phyloP scores from a whole-genome alignment of 1,284 basidiomycete species.

The Rhodofomes roseus region DNA sequence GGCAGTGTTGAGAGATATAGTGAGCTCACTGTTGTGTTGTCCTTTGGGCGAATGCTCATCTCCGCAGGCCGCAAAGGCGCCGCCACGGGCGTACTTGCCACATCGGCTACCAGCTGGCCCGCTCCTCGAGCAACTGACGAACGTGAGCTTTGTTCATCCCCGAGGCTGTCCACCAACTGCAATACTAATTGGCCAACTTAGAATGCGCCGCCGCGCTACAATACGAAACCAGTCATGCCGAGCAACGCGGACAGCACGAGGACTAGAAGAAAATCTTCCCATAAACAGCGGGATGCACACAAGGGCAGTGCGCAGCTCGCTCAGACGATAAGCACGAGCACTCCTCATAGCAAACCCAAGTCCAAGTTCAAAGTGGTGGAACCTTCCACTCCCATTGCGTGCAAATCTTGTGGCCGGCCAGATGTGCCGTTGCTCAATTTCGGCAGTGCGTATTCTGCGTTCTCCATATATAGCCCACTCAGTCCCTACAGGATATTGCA shows the following conservation, averaged over 20 bases:
- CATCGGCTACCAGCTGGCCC: conserved; percentile 53
- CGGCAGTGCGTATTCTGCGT: conserved; percentile 49
- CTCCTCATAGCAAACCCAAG: conserved; percentile 21
- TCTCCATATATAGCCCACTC: background rate
- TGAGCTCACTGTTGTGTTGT: conserved; percentile 19
- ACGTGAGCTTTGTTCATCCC: conserved; percentile 32
- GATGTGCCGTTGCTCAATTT: conserved; percentile 71
- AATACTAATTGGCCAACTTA: conserved; percentile 18
- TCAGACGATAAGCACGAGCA: conserved; percentile 1
- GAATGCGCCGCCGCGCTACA: conserved; percentile 44
- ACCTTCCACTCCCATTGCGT: conserved; percentile 41
- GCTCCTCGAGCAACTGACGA: conserved; percentile 53
- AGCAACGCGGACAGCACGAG: conserved; percentile 26
- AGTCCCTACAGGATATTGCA: conserved; percentile 27
- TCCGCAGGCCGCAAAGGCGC: conserved; percentile 30
- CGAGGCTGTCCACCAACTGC: background rate
- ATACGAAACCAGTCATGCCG: conserved; percentile 50
- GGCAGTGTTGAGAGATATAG: conserved; percentile 38
- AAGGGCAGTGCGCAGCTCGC: background rate
- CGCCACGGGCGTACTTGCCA: conserved; percentile 49
- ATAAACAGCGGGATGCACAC: conserved; percentile 19
- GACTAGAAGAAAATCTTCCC: conserved; percentile 21
- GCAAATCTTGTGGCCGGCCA: conserved; percentile 53
- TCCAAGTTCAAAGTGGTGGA: conserved; percentile 22
- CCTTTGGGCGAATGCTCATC: conserved; percentile 4